Percentiles rank a stretch among this genome's conserved stretches.
These are phyloP conservation scores for Penicillium verhagenii DNA, from an alignment of 495 filamentous ascomycete genomes.

Conservation along the genomic window DNA sequence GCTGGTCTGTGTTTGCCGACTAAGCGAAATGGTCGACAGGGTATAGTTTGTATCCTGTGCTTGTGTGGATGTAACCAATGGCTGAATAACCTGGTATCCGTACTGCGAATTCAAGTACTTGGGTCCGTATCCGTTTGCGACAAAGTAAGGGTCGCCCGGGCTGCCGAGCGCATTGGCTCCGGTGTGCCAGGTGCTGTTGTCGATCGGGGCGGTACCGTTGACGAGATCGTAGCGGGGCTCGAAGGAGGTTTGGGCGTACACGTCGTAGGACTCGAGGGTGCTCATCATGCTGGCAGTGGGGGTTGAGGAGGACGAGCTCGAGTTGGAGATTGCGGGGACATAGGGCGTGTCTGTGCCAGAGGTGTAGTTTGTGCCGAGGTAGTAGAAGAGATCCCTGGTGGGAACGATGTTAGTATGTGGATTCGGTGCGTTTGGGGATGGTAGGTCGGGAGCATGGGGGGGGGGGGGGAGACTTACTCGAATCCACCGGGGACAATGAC, in stretches of 20 bases:
- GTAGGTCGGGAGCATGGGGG: no score
- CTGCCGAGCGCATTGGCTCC: constrained; percentile 27
- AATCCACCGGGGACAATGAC: constrained; percentile 46
- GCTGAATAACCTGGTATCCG: constrained; percentile 43
- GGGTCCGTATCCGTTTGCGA: constrained; percentile 42
- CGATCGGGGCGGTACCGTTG: constrained; percentile 34
- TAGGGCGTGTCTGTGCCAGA: constrained; percentile 31
- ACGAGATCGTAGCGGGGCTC: constrained; percentile 33
- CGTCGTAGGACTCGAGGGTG: constrained; percentile 33
- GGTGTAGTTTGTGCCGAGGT: constrained; percentile 30
- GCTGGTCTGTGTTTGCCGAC: constrained; percentile 14
- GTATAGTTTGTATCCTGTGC: constrained; percentile 37
- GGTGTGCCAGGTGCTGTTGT: constrained; percentile 30
- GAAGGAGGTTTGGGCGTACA: constrained; percentile 40
- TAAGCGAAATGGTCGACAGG: constrained; percentile 35
- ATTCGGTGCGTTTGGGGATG: no score
- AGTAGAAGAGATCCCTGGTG: constrained; percentile 39
- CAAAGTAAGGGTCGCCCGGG: constrained; percentile 34
- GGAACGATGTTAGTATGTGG: background rate
- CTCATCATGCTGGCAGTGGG: constrained; percentile 15
- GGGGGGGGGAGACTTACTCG: constrained; percentile 23
- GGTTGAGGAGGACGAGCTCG: constrained; percentile 8
- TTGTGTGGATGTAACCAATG: constrained; percentile 35
- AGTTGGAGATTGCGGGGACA: constrained; percentile 18
- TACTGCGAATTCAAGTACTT: constrained; percentile 36